Evolutionary conservation across 1,284 basidiomycete species (phyloP), one percentile per base, ranked within the genome.

Genomic region (Boletus semigastroideus): DNA sequence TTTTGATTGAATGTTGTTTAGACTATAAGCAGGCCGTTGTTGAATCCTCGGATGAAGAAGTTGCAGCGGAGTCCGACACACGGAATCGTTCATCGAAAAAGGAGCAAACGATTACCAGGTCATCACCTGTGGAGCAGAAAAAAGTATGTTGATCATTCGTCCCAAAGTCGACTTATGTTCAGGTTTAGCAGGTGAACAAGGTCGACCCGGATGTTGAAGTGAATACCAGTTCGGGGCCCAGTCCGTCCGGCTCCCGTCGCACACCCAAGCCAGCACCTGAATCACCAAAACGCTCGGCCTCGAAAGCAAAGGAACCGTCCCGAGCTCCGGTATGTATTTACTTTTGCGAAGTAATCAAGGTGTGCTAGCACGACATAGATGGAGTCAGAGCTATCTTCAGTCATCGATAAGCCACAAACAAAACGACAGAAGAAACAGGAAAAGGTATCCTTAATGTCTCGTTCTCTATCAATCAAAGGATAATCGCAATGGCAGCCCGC

Each of bases 321-420:
- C n/a, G 20, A 27, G 64, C 57, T 49, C 63, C 42, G 8, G 67
- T 68, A n/a, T 16, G 67, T 53, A 17, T 39, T 44, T 42, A 16
- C 19, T n/a, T n/a, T 43, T 42, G 8, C 3, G 6, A 7, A 3
- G 22, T 13, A 6, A 14, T 20, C 8, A 25, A 20, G 16, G 13
- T 31, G 25, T 42, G 19, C 34, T 56, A 14, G 60, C 38, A 38
- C 13, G 12, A 22, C 33, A 27, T 71, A 79, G 67, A 80, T 78
- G 62, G 84, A 82, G 37, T 82, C 84, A 3, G 84, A 86, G 49
- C 59, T 84, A 45, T 85, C 84, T 5, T 78, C 78, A 5, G 72
- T 86, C 12, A 70, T 79, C 31, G 83, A 86, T 52, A 82, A 82
- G 38, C 74, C 78, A 10, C 78, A 76, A 1, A 78, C 78, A 20